Evolutionary conservation across 2,329 filamentous ascomycete species (phyloP).

Genomic region (Aspergillus fructus): DNA sequence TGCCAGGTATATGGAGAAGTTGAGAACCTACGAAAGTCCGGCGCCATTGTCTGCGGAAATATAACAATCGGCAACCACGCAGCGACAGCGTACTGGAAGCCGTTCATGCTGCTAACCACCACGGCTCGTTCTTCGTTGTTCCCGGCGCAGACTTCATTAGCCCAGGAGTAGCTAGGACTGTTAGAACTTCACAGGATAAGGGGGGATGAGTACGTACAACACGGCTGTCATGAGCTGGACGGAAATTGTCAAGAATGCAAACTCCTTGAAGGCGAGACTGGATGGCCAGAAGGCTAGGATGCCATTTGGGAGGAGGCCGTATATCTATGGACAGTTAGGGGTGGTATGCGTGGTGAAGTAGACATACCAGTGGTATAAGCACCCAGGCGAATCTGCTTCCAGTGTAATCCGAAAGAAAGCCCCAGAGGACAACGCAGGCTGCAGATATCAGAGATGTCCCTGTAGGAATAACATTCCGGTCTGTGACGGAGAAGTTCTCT

Average conservation of each 20-base stretch:
- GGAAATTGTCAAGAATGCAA: conserved; percentile 14
- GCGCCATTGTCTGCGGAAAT: conserved; percentile 16
- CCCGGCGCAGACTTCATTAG: conserved; percentile 27
- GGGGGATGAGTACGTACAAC: conserved; percentile 20
- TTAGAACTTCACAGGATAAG: not conserved
- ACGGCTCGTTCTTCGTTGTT: conserved; percentile 27
- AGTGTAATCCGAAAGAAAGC: conserved; percentile 16
- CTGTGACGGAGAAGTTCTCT: conserved; percentile 20
- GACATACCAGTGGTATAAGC: conserved; percentile 17
- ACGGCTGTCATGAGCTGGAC: conserved; percentile 35
- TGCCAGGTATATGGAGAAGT: not conserved
- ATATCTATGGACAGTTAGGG: conserved; percentile 14
- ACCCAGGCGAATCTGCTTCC: conserved; percentile 19
- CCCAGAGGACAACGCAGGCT: conserved; percentile 17
- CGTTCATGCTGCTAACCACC: conserved; percentile 59
- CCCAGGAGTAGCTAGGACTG: conserved; percentile 16
- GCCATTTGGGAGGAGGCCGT: conserved; percentile 32
- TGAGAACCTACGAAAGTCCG: conserved; percentile 8
- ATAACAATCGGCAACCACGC: conserved; percentile 17
- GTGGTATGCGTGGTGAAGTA: not conserved
- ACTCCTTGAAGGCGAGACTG: conserved; percentile 15
- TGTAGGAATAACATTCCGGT: conserved; percentile 24
- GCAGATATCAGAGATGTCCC: conserved; percentile 16
- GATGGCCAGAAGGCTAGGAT: conserved; percentile 24
- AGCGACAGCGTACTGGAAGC: conserved; percentile 19